Evolutionary conservation across 2,329 filamentous ascomycete species (phyloP).

Genomic region (Acrocalymma vagum): DNA sequence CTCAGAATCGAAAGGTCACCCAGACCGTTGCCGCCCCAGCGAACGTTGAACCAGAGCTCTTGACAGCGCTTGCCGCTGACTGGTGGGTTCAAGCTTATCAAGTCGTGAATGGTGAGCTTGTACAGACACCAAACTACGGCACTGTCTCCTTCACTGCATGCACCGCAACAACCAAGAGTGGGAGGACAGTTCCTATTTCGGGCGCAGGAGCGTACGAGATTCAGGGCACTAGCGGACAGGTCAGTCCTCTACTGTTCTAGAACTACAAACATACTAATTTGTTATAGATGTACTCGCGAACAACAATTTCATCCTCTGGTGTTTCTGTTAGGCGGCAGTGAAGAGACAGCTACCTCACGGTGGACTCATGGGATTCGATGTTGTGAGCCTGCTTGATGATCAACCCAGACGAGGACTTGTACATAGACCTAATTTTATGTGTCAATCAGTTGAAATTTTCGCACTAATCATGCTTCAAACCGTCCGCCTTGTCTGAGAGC

Average conservation of each 20-base stretch:
- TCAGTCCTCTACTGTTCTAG: slow-evolving; percentile 3
- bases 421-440: too few species aligned
- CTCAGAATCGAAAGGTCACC: slow-evolving; percentile 26
- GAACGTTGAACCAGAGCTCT: slow-evolving; percentile 12
- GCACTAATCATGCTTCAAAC: too few species aligned
- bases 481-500: too few species aligned
- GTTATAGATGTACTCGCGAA: slow-evolving; percentile 29
- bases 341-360: too few species aligned
- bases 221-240: slow-evolving; percentile 34
- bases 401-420: too few species aligned
- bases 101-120: slow-evolving; percentile 26
- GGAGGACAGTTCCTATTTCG: slow-evolving; percentile 21
- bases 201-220: slow-evolving; percentile 32
- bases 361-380: too few species aligned
- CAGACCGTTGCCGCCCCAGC: slow-evolving; percentile 24
- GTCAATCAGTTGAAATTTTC: too few species aligned
- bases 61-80: slow-evolving; percentile 29
- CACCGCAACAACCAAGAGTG: slow-evolving; percentile 26
- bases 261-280: slow-evolving; percentile 2
- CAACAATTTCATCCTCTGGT: slow-evolving; percentile 23
- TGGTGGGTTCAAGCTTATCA: slow-evolving; percentile 38
- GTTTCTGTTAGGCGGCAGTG: slow-evolving; percentile 21
- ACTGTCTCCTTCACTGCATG: slow-evolving; percentile 28
- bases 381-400: too few species aligned
- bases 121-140: slow-evolving; percentile 26